phyloP scores from a whole-genome alignment of 257 asterid species.

The Lithospermum erythrorhizon region DNA sequence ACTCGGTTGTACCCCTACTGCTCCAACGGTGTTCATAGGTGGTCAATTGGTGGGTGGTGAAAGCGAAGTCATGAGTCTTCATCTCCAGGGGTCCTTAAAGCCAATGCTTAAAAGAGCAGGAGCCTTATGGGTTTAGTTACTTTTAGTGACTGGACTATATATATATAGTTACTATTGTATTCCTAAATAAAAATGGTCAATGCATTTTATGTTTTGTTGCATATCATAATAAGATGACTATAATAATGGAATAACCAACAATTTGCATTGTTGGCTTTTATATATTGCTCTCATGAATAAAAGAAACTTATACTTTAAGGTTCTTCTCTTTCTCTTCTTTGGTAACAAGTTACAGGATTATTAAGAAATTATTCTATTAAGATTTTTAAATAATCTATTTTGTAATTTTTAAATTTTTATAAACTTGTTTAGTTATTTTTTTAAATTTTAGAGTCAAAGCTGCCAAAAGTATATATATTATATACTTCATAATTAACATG shows the following conservation, averaged over 20 bases:
- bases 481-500: too few relatives aligned
- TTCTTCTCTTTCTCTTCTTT: background rate
- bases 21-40: constrained; percentile 34
- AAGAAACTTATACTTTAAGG: background rate
- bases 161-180: too few relatives aligned
- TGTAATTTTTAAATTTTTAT: too few relatives aligned
- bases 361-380: too few relatives aligned
- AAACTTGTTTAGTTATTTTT: too few relatives aligned
- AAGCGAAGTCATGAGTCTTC: constrained; percentile 27
- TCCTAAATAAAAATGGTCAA: too few relatives aligned
- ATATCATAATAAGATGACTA: background rate
- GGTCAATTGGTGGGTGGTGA: constrained; percentile 34
- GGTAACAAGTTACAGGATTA: too few relatives aligned
- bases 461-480: too few relatives aligned
- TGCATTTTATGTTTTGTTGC: background rate
- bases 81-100: constrained; percentile 16
- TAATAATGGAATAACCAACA: background rate
- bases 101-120: constrained; percentile 31
- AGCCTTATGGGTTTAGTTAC: constrained; percentile 17
- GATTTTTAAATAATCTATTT: too few relatives aligned
- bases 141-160: background rate
- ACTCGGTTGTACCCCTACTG: constrained; percentile 21
- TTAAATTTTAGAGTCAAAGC: too few relatives aligned
- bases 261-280: too few relatives aligned
- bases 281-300: too few relatives aligned